Evolutionary conservation across 495 filamentous ascomycete species (phyloP).

Genomic region (Oidiodendron maius): DNA sequence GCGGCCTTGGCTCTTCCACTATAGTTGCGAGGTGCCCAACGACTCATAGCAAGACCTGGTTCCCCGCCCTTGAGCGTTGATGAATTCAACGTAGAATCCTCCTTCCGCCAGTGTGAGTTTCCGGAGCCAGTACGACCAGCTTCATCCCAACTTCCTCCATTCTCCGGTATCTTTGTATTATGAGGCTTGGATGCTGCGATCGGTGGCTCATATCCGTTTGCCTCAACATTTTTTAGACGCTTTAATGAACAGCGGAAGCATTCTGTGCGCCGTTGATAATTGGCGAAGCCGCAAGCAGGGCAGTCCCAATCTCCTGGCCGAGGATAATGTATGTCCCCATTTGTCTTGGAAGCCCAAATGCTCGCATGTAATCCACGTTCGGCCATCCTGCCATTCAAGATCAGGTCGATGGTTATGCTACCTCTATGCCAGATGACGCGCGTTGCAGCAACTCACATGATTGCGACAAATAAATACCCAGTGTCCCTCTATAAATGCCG

Average conservation of each 20-base stretch:
- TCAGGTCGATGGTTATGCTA: too few relatives aligned
- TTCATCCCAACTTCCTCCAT: neutral
- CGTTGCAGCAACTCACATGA: too few relatives aligned
- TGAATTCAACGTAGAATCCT: neutral
- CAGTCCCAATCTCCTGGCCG: constrained; percentile 14
- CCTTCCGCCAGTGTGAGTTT: neutral
- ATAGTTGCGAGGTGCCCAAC: constrained; percentile 18
- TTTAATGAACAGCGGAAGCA: constrained; percentile 14
- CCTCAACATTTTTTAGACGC: neutral
- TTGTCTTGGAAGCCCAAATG: constrained; percentile 1
- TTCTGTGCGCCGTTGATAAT: constrained; percentile 7
- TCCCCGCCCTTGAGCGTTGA: neutral
- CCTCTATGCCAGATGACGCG: too few relatives aligned
- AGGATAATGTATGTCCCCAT: neutral
- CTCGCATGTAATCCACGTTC: constrained; percentile 3
- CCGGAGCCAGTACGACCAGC: neutral
- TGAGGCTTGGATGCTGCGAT: neutral
- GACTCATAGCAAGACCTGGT: constrained; percentile 13
- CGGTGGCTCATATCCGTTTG: neutral
- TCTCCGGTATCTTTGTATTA: neutral
- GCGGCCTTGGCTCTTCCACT: neutral
- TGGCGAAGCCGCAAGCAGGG: constrained; percentile 45
- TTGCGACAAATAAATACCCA: too few relatives aligned
- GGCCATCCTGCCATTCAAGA: neutral
- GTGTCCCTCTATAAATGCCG: too few relatives aligned